Evolutionary conservation across 1,284 basidiomycete species (phyloP).

Genomic region (Microbotryum saponariae): DNA sequence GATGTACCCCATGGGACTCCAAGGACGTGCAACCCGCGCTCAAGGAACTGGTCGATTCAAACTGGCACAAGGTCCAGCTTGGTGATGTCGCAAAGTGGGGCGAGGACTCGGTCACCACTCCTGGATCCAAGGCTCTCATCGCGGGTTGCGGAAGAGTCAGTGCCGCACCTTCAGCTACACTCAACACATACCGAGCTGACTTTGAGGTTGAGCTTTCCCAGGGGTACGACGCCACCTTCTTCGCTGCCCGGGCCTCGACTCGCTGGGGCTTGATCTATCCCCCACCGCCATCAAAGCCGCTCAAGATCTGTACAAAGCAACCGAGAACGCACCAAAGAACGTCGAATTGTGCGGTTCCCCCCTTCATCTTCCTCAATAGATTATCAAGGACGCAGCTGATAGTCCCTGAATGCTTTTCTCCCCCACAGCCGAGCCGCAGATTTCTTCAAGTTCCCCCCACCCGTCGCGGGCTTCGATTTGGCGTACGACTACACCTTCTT

Average conservation of each 20-base stretch:
- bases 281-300: conserved; percentile 28
- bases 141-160: conserved; percentile 22
- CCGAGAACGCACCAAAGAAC: conserved; percentile 8
- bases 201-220: background rate
- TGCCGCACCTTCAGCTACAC: background rate
- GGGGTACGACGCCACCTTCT: conserved; percentile 32
- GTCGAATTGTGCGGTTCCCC: conserved; percentile 12
- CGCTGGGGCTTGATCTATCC: conserved; percentile 31
- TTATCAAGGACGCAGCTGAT: background rate
- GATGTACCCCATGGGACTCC: conserved; percentile 19
- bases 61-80: conserved; percentile 9
- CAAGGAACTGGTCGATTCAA: conserved; percentile 19
- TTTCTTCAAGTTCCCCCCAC: background rate
- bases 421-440: conserved; percentile 8
- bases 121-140: conserved; percentile 13
- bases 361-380: background rate
- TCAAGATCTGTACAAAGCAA: background rate
- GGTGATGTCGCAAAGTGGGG: background rate
- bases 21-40: conserved; percentile 20
- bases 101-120: too few species aligned
- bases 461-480: conserved; percentile 4
- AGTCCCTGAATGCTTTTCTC: too few species aligned
- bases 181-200: too few species aligned
- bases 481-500: conserved; percentile 29
- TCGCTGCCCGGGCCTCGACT: conserved; percentile 28